A percentile compares a stretch with the other conserved stretches of the same genome.
These are phyloP conservation scores for slime mould (Dictyostelium discoideum) DNA, from an alignment of 78 protist species.

Conservation along the genomic window DNA sequence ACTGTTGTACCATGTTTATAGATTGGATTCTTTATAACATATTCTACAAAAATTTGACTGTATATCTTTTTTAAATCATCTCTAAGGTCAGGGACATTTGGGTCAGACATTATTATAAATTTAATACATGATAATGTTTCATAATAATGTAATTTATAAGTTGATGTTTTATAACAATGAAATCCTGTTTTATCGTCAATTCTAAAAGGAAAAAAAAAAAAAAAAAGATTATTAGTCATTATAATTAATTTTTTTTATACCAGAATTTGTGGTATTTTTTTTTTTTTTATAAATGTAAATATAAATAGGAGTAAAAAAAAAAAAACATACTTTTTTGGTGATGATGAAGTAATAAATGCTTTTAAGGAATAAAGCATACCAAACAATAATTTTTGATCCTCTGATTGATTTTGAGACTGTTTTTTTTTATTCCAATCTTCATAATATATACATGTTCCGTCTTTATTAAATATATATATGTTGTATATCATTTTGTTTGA, in stretches of 20 bases:
- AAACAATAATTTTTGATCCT: conserved; percentile 82
- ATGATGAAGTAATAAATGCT: conserved; percentile 20
- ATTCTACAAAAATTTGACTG: conserved; percentile 74
- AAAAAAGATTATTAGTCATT: no score
- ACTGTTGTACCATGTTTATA: conserved; percentile 42
- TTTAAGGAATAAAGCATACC: conserved; percentile 82
- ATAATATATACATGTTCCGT: conserved; percentile 67
- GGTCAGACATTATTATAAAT: conserved; percentile 80
- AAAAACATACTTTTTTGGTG: conserved; percentile 79
- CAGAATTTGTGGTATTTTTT: not conserved
- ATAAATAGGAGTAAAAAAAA: not conserved
- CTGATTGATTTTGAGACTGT: conserved; percentile 46
- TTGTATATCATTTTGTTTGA: conserved; percentile 43
- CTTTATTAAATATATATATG: conserved; percentile 74
- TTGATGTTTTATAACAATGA: conserved; percentile 72
- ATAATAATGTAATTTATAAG: conserved; percentile 81
- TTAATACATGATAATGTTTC: conserved; percentile 82
- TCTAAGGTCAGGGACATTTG: conserved; percentile 65
- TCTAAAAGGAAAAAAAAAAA: conserved; percentile 19
- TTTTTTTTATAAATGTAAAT: no score
- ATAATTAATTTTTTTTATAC: no score
- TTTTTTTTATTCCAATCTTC: conserved; percentile 80
- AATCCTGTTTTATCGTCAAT: conserved; percentile 58
- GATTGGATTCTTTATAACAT: conserved; percentile 81
- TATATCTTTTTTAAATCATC: conserved; percentile 76